A percentile compares a stretch with the other conserved stretches of the same genome.
These are phyloP conservation scores for Amorphotheca resinae DNA, from an alignment of 495 filamentous ascomycete genomes.

Conservation along the genomic window DNA sequence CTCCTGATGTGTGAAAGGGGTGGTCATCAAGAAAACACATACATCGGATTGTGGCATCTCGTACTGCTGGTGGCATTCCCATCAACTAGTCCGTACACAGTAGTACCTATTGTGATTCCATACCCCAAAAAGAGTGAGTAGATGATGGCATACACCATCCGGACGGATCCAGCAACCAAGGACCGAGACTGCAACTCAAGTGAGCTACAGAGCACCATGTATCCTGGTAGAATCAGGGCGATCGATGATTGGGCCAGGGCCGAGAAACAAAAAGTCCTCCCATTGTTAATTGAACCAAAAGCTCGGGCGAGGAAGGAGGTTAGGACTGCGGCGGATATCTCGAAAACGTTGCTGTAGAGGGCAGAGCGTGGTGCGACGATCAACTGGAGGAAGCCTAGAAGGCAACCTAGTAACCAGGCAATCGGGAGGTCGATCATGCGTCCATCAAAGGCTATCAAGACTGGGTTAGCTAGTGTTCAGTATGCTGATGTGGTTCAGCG, in stretches of 20 bases:
- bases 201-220: constrained; percentile 67
- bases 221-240: constrained; percentile 84
- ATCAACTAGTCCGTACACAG: constrained; percentile 77
- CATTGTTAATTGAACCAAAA: constrained; percentile 66
- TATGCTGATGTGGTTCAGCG: background rate
- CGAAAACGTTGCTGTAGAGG: constrained; percentile 79
- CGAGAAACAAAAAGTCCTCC: constrained; percentile 78
- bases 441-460: constrained; percentile 56
- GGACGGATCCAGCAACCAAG: constrained; percentile 81
- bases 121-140: constrained; percentile 96
- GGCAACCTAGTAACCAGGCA: constrained; percentile 70
- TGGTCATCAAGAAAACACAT: constrained; percentile 23
- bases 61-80: constrained; percentile 58
- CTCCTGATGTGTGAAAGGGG: background rate
- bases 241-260: constrained; percentile 84
- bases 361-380: constrained; percentile 68
- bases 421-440: constrained; percentile 81
- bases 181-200: constrained; percentile 80
- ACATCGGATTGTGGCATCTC: constrained; percentile 54
- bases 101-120: constrained; percentile 89
- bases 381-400: constrained; percentile 73
- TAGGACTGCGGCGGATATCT: constrained; percentile 73
- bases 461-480: constrained; percentile 2
- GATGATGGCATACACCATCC: constrained; percentile 92
- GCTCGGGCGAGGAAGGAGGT: constrained; percentile 84